phyloP scores from a whole-genome alignment of 331 rosid genomes.

The Stylosanthes scabra region DNA sequence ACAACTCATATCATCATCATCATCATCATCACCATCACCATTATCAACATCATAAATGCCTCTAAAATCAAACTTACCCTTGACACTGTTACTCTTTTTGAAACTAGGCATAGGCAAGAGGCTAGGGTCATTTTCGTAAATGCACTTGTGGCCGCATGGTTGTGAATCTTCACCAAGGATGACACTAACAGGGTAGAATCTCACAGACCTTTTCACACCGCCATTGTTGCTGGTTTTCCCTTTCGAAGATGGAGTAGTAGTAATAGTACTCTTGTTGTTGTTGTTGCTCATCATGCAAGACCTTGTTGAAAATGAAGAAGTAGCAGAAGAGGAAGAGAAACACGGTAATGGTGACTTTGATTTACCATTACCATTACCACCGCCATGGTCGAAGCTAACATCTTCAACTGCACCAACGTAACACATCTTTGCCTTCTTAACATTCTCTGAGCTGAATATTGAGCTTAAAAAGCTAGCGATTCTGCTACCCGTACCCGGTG shows the following conservation, averaged over 20 bases:
- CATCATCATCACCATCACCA: constrained; percentile 40
- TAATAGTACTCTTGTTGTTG: constrained; percentile 24
- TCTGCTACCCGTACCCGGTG: constrained; percentile 75
- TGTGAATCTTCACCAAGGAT: constrained; percentile 62
- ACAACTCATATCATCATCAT: constrained; percentile 60
- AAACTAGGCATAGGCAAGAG: constrained; percentile 49
- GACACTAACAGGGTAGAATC: constrained; percentile 53
- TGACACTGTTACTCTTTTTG: constrained; percentile 29
- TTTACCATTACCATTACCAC: background rate
- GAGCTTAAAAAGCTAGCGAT: constrained; percentile 74
- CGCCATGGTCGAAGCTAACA: constrained; percentile 49
- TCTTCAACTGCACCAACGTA: constrained; percentile 84
- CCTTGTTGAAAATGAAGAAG: constrained; percentile 49
- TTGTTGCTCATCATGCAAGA: constrained; percentile 78
- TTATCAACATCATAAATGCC: background rate
- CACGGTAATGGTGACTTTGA: constrained; percentile 41
- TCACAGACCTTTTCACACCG: constrained; percentile 51
- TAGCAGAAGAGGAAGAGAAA: constrained; percentile 53
- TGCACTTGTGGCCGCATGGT: constrained; percentile 37
- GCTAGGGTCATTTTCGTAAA: constrained; percentile 50
- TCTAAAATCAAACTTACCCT: constrained; percentile 30
- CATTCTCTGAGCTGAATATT: constrained; percentile 74
- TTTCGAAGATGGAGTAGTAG: constrained; percentile 47
- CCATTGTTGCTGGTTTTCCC: constrained; percentile 46
- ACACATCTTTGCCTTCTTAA: constrained; percentile 89